Evolutionary conservation across 805 yeast species (phyloP), one percentile per base, ranked within the genome.

Genomic region (Blastobotrys attinorum): DNA sequence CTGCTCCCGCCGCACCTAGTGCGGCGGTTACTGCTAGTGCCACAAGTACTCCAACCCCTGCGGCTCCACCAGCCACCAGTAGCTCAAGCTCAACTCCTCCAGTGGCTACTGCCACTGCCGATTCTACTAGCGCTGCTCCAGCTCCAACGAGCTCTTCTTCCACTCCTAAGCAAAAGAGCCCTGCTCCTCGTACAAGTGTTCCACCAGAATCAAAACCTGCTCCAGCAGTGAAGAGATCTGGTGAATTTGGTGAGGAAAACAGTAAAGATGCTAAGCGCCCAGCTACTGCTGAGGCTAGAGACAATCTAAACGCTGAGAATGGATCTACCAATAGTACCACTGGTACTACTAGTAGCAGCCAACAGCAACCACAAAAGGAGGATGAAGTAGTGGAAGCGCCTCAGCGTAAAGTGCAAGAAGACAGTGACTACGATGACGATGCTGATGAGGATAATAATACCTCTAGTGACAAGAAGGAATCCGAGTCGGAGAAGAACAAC

Each of bases 391-490:
- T 49, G 3, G 61, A 58, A 42, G 54, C 56, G 13, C 57, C 58
- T 15, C 60, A 56, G 31, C 59, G 74, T 43, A 59, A 64, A 44
- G 64, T 70, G 18, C 72, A 67, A 42, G 73, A 68, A 46, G 74
- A 70, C 45, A 69, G 66, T 40, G 64, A 70, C 47, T 70, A 70
- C 51, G 76, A 72, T 49, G 72, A 60, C 44, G 59, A 46, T 8
- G 60, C 56, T 3, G 52, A 49, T 31, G 49, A 44, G 21, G 38
- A 44, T 8, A 22, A 37, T 31, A 22, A 37, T 21, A 37, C 22
- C 13, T 21, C 8, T 11, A 21, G 27, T 8, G n/a, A 18, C n/a
- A 21, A 18, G 5, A 35, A 35, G 22, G 21, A 17, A 3, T 8
- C 31, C 13, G 31, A 8, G 8, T 33, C n/a, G n/a, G n/a, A n/a